A percentile compares a stretch with the other conserved stretches of the same genome.
These are phyloP conservation scores for Ochetophila trinervis DNA, from an alignment of 306 rosid species.

Conservation along the genomic window DNA sequence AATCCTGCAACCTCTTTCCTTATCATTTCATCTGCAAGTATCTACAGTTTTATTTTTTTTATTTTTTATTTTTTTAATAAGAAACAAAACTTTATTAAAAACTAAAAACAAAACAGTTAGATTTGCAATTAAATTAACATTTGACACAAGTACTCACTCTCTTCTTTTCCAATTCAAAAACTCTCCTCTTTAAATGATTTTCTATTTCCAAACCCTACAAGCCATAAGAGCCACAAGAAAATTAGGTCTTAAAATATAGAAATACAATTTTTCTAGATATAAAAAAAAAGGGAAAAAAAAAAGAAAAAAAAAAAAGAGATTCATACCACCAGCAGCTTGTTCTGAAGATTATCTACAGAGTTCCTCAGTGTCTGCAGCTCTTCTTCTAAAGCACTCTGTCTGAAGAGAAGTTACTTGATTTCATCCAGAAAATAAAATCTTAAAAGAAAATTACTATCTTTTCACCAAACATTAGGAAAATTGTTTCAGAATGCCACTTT, in stretches of 20 bases:
- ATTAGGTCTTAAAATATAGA: slow-evolving; percentile 2
- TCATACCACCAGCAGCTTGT: slow-evolving; percentile 77
- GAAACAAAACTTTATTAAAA: too few relatives aligned
- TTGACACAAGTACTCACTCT: slow-evolving; percentile 50
- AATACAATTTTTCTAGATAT: neutral
- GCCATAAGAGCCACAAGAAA: slow-evolving; percentile 42
- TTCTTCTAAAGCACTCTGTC: slow-evolving; percentile 97
- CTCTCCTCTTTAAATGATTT: slow-evolving; percentile 79
- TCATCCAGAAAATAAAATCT: slow-evolving; percentile 39
- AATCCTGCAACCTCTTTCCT: slow-evolving; percentile 51
- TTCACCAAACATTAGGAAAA: neutral
- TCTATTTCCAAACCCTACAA: slow-evolving; percentile 91
- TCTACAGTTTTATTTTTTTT: too few relatives aligned
- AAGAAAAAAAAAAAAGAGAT: slow-evolving; percentile 12
- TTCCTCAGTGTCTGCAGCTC: slow-evolving; percentile 65
- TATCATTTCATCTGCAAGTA: slow-evolving; percentile 43
- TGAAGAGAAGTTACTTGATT: slow-evolving; percentile 78
- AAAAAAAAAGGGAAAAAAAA: neutral
- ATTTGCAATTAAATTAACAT: slow-evolving; percentile 18
- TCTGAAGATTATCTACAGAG: slow-evolving; percentile 62
- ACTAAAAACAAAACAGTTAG: slow-evolving; percentile 13
- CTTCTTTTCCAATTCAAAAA: slow-evolving; percentile 65
- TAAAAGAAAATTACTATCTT: slow-evolving; percentile 13
- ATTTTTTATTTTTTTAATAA: too few relatives aligned
- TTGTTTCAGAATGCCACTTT: neutral